These are phyloP conservation scores for Talaromyces nanjingensis DNA, from an alignment of 495 filamentous ascomycete species.

Conservation along the genomic window DNA sequence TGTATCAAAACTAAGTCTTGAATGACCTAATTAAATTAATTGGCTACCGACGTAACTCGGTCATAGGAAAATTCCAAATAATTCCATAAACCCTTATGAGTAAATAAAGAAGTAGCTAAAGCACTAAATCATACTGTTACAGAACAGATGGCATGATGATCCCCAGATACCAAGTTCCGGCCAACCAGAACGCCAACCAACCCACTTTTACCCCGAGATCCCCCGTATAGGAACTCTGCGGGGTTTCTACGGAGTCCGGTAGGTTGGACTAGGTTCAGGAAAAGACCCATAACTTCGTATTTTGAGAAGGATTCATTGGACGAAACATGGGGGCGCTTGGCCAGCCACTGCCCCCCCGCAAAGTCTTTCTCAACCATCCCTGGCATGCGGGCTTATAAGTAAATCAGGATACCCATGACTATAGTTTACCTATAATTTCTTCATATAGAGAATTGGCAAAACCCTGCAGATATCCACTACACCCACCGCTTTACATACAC, in stretches of 20 bases:
- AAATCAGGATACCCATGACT: neutral
- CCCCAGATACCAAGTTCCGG: neutral
- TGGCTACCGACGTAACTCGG: neutral
- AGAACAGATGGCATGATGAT: neutral
- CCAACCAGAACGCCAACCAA: neutral
- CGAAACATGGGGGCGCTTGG: neutral
- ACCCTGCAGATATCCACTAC: neutral
- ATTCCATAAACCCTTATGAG: neutral
- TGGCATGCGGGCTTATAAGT: neutral
- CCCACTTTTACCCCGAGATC: slow-evolving; percentile 1
- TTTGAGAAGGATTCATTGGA: neutral
- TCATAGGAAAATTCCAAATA: neutral
- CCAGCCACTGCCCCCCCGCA: neutral
- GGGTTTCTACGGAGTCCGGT: neutral
- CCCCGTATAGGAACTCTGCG: neutral
- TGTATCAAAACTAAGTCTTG: neutral
- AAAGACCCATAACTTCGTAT: neutral
- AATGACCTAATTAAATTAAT: neutral
- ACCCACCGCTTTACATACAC: neutral
- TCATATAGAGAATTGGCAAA: neutral
- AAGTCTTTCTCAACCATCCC: neutral
- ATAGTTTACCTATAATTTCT: neutral
- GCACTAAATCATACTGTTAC: too few relatives aligned
- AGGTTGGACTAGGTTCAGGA: neutral
- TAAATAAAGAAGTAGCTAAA: neutral